Conservation (phyloP, 2,329 filamentous ascomycete genomes). For the Claviceps lovelessii region DNA sequence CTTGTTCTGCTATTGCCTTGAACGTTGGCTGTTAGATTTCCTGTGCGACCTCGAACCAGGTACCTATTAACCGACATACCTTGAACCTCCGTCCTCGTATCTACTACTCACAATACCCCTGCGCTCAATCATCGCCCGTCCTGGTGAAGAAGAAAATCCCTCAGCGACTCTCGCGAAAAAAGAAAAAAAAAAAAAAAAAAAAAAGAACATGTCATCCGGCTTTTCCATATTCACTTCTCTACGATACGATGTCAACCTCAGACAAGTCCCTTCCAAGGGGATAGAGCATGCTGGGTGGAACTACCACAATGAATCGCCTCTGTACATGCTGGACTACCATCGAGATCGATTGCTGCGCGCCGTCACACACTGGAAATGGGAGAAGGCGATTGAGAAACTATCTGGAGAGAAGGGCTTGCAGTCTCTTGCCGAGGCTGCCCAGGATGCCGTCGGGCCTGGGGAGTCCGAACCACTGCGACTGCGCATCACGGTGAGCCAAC, state of each 20-base stretch:
- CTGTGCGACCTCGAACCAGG: too few species aligned
- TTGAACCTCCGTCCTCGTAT: not conserved
- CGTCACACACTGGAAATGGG: slow-evolving; percentile 42
- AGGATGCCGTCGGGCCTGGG: slow-evolving; percentile 22
- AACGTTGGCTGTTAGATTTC: too few species aligned
- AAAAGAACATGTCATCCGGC: slow-evolving; percentile 19
- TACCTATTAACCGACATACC: not conserved
- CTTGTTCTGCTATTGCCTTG: too few species aligned
- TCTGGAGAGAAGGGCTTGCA: slow-evolving; percentile 31
- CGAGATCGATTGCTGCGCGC: slow-evolving; percentile 60
- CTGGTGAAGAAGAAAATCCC: too few species aligned
- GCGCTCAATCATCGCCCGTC: not conserved
- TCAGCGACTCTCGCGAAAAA: not conserved
- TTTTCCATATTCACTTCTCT: slow-evolving; percentile 58
- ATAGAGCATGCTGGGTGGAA: slow-evolving; percentile 37
- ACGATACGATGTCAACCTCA: slow-evolving; percentile 52
- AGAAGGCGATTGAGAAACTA: slow-evolving; percentile 28
- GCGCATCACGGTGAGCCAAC: slow-evolving; percentile 37
- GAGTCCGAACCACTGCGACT: slow-evolving; percentile 31
- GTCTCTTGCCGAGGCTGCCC: slow-evolving; percentile 19
- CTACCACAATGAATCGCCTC: slow-evolving; percentile 38
- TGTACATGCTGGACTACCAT: slow-evolving; percentile 71
- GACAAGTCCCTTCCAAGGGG: slow-evolving; percentile 24
- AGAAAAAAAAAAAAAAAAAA: too few species aligned
- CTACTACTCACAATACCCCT: not conserved